Evolutionary conservation across 2,329 filamentous ascomycete genomes (phyloP).

Genomic region (Tolypocladium cylindrosporum): DNA sequence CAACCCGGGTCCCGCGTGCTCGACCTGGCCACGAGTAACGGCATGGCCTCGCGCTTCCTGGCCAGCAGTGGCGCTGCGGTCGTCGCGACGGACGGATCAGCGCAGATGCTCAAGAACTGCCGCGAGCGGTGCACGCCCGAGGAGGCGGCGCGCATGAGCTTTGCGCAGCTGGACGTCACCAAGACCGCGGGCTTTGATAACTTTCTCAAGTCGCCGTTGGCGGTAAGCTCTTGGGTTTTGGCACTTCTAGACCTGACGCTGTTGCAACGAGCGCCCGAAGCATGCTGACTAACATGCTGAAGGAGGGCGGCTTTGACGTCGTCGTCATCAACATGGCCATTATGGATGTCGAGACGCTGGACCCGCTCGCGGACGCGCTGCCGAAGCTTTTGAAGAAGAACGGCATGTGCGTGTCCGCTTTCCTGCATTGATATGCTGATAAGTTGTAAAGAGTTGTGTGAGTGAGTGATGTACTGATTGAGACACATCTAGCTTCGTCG

Average conservation of each 20-base stretch:
- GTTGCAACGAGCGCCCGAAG: background rate
- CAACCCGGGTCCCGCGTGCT: conserved; percentile 21
- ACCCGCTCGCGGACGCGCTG: conserved; percentile 29
- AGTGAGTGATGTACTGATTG: background rate
- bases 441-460: background rate
- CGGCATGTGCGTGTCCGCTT: conserved; percentile 25
- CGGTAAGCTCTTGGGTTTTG: background rate
- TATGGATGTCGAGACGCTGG: conserved; percentile 34
- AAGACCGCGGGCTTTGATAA: conserved; percentile 17
- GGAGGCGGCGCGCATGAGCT: conserved; percentile 15
- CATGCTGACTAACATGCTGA: background rate
- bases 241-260: too few relatives aligned
- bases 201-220: conserved; percentile 12
- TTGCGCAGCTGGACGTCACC: conserved; percentile 28
- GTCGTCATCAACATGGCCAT: conserved; percentile 39
- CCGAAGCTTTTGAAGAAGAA: conserved; percentile 27
- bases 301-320: conserved; percentile 27
- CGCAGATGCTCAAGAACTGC: conserved; percentile 28
- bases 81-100: conserved; percentile 33
- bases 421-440: background rate
- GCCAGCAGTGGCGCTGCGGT: conserved; percentile 24
- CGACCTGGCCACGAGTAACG: conserved; percentile 40
- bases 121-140: conserved; percentile 2
- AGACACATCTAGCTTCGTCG: conserved; percentile 26
- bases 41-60: conserved; percentile 35